Evolutionary conservation across 441 rosid genomes (phyloP).

Genomic region (Mallotus repandus): DNA sequence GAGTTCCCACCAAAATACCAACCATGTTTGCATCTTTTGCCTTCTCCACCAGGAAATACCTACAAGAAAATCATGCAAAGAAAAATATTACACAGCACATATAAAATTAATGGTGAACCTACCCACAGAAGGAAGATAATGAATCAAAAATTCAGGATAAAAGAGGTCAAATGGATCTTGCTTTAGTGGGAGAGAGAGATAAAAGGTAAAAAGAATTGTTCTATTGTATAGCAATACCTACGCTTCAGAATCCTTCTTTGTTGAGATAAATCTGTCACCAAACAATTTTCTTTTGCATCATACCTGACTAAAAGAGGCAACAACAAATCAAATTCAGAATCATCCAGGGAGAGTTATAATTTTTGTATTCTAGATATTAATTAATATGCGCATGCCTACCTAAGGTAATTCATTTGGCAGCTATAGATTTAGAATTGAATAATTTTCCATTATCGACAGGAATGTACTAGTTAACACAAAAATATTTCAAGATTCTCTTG

Average conservation of each 20-base stretch:
- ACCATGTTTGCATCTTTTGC: constrained; percentile 93
- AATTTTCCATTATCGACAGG: background rate
- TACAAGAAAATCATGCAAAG: constrained; percentile 33
- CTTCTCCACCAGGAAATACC: constrained; percentile 91
- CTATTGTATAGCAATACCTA: constrained; percentile 44
- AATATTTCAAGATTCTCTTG: constrained; percentile 12
- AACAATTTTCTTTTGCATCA: constrained; percentile 58
- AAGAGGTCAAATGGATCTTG: background rate
- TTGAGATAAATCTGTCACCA: constrained; percentile 72
- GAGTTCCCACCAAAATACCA: constrained; percentile 92
- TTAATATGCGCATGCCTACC: background rate
- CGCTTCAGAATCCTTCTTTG: constrained; percentile 79
- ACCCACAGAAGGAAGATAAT: background rate
- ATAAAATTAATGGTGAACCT: background rate
- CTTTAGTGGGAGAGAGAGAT: background rate
- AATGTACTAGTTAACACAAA: background rate
- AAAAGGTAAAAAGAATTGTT: constrained; percentile 7
- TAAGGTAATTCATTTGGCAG: background rate
- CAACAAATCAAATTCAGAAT: constrained; percentile 23
- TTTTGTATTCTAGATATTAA: background rate
- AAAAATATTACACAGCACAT: background rate
- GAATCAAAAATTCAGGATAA: background rate
- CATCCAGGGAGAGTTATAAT: constrained; percentile 7
- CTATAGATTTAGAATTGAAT: background rate
- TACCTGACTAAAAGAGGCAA: constrained; percentile 67